Evolutionary conservation across 1,284 basidiomycete genomes (phyloP), one percentile per base, ranked within the genome.

Genomic region (Apiotrichum sp.): DNA sequence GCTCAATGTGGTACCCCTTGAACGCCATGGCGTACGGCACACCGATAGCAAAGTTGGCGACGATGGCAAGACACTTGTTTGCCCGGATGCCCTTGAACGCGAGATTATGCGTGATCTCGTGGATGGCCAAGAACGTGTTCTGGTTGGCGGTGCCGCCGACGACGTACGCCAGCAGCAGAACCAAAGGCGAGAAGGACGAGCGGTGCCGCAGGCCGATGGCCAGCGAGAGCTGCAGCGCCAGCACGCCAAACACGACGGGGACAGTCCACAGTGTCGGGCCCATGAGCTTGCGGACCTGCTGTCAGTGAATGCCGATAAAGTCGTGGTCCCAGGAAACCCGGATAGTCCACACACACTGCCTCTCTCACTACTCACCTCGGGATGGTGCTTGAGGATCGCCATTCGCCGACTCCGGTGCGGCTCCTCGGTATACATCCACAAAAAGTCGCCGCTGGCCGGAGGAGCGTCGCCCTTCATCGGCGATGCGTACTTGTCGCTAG

Each of bases 371-470:
- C 71, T 59, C 62, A 92, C 89, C 80, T 97, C 87, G 0, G 95
- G 95, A 71, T 98, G 93, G 0, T 88, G 86, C 71, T 93, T 93
- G 77, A 98, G 82, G 59, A 98, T 97, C 8, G 85, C 89, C 78
- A 85, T 85, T 48, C 95, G 80, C 47, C 95, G 80, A 22, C 86
- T 84, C 35, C 93, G 83, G 74, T 98, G 96, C 5, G 95, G 95
- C 73, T 98, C 96, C 75, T 98, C 95, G 1, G 91, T 97, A 83
- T 96, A 88, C 55, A 95, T 77, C 95, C 95, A 98, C 34, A 98
- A 79, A 67, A 93, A 93, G 66, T 93, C 89, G 1, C 80, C 63
- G 9, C 62, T 61, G 5, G 49, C 49, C 14, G 49, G 49, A 13
- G 48, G 48, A 8, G 48, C 48, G 38, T 49, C 48, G 29, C 48